These are phyloP conservation scores for Pseudonectria foliicola DNA, from an alignment of 2,329 filamentous ascomycete species.

Conservation along the genomic window DNA sequence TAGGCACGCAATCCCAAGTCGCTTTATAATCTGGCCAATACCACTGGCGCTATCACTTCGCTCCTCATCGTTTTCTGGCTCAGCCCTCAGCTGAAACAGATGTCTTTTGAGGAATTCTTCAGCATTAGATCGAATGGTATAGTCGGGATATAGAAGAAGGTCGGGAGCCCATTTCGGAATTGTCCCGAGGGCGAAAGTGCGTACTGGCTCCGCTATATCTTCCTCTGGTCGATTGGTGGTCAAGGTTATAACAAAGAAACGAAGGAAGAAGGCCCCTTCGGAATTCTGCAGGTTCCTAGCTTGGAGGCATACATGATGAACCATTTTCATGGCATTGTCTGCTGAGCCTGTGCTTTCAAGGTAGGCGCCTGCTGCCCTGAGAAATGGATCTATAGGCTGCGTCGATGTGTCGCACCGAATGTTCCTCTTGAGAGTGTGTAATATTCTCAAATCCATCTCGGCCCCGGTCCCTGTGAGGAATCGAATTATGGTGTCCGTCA, in stretches of 20 bases:
- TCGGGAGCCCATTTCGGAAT: slow-evolving; percentile 44
- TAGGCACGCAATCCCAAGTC: slow-evolving; percentile 40
- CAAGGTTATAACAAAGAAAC: slow-evolving; percentile 31
- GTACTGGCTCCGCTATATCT: slow-evolving; percentile 14
- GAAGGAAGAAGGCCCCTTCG: slow-evolving; percentile 43
- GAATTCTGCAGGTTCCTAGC: slow-evolving; percentile 37
- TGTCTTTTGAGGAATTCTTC: slow-evolving; percentile 37
- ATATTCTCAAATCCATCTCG: slow-evolving; percentile 44
- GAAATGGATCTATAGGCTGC: slow-evolving; percentile 45
- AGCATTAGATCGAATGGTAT: slow-evolving; percentile 33
- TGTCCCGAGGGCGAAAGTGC: slow-evolving; percentile 15
- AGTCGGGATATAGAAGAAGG: slow-evolving; percentile 41
- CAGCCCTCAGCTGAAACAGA: slow-evolving; percentile 30
- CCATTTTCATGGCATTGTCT: slow-evolving; percentile 30
- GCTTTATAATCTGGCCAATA: slow-evolving; percentile 19
- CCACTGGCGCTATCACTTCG: slow-evolving; percentile 14
- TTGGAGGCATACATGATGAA: slow-evolving; percentile 37
- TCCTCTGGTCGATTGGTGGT: slow-evolving; percentile 22
- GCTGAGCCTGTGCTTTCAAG: slow-evolving; percentile 34
- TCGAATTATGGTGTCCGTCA: slow-evolving; percentile 49
- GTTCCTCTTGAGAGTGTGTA: slow-evolving; percentile 44
- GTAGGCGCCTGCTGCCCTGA: slow-evolving; percentile 51
- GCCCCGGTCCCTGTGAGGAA: slow-evolving; percentile 47
- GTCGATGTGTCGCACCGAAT: slow-evolving; percentile 39
- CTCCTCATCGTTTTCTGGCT: slow-evolving; percentile 18